phyloP scores from a whole-genome alignment of 2,329 filamentous ascomycete genomes.

The Niveomyces coronatus region DNA sequence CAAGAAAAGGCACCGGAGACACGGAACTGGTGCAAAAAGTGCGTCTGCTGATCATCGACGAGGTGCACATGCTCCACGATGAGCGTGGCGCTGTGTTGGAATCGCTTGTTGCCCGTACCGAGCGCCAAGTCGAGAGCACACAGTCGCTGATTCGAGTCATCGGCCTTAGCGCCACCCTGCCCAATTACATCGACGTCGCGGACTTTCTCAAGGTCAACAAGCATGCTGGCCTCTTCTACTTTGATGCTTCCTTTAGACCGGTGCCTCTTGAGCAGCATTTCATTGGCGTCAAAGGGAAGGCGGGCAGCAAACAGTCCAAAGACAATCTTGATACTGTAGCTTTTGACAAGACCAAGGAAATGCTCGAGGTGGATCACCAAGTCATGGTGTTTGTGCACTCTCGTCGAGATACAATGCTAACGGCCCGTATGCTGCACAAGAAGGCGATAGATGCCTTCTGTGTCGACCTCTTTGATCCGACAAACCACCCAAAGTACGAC shows the following conservation, averaged over 20 bases:
- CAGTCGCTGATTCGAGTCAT: constrained; percentile 95
- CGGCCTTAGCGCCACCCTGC: constrained; percentile 87
- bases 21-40: constrained; percentile 98
- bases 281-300: constrained; percentile 87
- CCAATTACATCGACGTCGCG: constrained; percentile 93
- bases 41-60: constrained; percentile 89
- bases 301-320: constrained; percentile 67
- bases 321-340: constrained; percentile 82
- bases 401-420: constrained; percentile 82
- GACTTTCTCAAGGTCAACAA: constrained; percentile 96
- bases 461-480: constrained; percentile 74
- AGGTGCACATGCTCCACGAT: constrained; percentile 99
- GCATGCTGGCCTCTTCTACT: constrained; percentile 88
- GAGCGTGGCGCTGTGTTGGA: constrained; percentile 94
- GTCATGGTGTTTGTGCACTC: constrained; percentile 99
- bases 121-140: constrained; percentile 94
- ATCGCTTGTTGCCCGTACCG: constrained; percentile 86
- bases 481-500: constrained; percentile 67
- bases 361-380: constrained; percentile 87
- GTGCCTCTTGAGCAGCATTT: constrained; percentile 97
- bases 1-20: constrained; percentile 91
- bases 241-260: constrained; percentile 89
- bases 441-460: constrained; percentile 76
- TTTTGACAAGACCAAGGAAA: constrained; percentile 90
- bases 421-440: constrained; percentile 75